Percentiles rank a stretch among this genome's conserved stretches.
These are phyloP conservation scores for Cenococcum geophilum DNA, from an alignment of 495 filamentous ascomycete species.

Conservation along the genomic window DNA sequence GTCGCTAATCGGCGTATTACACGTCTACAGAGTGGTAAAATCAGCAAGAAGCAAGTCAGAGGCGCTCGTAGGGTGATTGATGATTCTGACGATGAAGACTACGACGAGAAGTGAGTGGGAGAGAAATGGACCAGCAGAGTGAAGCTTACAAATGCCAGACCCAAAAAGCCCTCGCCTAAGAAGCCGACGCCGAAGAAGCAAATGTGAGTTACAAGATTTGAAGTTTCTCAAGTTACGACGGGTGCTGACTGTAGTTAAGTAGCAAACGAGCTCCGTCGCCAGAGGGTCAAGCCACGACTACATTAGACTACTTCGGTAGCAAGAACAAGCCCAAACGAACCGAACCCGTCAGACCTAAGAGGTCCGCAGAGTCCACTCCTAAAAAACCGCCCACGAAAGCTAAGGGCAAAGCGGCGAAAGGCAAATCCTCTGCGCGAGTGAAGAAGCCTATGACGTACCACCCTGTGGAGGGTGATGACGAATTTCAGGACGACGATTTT, in stretches of 20 bases:
- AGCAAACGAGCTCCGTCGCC: conserved; percentile 31
- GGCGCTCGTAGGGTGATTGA: conserved; percentile 28
- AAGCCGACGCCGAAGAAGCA: conserved; percentile 35
- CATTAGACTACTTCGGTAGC: conserved; percentile 38
- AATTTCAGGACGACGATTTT: conserved; percentile 37
- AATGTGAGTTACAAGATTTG: conserved; percentile 8
- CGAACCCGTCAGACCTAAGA: conserved; percentile 31
- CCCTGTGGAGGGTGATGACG: conserved; percentile 34
- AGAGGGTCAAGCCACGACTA: conserved; percentile 34
- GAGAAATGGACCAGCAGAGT: not conserved
- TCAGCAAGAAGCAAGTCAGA: conserved; percentile 15
- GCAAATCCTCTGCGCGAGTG: conserved; percentile 16
- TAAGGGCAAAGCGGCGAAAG: conserved; percentile 29
- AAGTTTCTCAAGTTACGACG: not conserved
- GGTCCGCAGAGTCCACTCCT: conserved; percentile 17
- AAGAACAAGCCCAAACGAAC: conserved; percentile 41
- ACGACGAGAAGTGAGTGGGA: conserved; percentile 24
- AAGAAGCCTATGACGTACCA: conserved; percentile 29
- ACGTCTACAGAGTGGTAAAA: not conserved
- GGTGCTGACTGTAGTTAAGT: not conserved
- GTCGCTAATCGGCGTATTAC: not conserved
- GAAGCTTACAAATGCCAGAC: conserved; percentile 17
- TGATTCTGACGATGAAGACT: conserved; percentile 33
- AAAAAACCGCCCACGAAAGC: conserved; percentile 23
- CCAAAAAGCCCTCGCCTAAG: conserved; percentile 32